Evolutionary conservation across 306 rosid species (phyloP).

Genomic region (Cucumis cinereus): DNA sequence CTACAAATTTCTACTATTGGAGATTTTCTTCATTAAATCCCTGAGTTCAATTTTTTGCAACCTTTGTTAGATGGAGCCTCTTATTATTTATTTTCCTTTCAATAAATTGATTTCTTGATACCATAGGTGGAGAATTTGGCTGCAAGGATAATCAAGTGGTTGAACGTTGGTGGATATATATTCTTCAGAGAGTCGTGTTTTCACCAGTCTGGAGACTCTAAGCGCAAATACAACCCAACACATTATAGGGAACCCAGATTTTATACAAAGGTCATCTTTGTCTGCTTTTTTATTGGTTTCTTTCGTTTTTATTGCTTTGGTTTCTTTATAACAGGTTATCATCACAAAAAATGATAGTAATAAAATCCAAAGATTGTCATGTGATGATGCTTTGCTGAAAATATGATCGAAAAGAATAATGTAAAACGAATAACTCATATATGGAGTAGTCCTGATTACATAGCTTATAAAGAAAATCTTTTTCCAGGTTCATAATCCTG

Average conservation of each 20-base stretch:
- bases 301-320: neutral
- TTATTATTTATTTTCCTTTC: neutral
- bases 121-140: constrained; percentile 62
- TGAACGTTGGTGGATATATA: constrained; percentile 70
- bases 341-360: neutral
- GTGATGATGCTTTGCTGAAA: neutral
- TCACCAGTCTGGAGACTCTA: constrained; percentile 95
- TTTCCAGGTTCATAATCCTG: neutral
- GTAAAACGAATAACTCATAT: neutral
- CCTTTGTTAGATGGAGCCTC: neutral
- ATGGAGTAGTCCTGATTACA: neutral
- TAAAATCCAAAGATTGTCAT: neutral
- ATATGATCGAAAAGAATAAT: neutral
- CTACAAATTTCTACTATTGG: neutral
- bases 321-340: neutral
- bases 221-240: constrained; percentile 85
- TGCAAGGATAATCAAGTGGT: constrained; percentile 70
- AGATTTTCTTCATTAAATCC: neutral
- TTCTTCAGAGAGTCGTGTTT: constrained; percentile 95
- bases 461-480: neutral
- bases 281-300: neutral
- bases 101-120: neutral
- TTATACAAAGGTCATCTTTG: constrained; percentile 59
- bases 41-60: neutral
- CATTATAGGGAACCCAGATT: constrained; percentile 92